Evolutionary conservation across 768 basidiomycete genomes (phyloP), one percentile per base, ranked within the genome.

Genomic region (Xerocomus spinulosus): DNA sequence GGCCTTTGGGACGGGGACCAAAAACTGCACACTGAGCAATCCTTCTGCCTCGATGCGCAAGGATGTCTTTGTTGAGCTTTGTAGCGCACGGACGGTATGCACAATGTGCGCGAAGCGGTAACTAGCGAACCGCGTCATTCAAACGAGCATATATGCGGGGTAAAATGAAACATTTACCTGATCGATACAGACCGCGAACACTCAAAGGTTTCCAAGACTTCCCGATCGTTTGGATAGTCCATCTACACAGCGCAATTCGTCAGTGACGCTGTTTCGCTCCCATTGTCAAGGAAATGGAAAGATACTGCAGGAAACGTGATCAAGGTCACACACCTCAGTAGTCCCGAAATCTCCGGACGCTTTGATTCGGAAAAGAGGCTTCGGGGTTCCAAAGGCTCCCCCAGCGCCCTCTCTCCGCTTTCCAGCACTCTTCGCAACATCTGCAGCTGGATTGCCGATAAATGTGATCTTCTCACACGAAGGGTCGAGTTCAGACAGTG

Each of bases 151-250:
- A 9, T 17, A 4, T 35, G 20, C 5, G n/a, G 15, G 5, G 14
- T 6, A 9, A 36, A 44, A 17, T 43, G 29, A 29, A 9, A 32
- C 14, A 21, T 46, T 38, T 52, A 92, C 92, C 83, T 88, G 65
- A 89, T 90, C 29, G 72, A 74, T 26, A 92, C 76, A 7, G 71
- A 68, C 29, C 74, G 71, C 10, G 66, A 71, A 63, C 94, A 97
- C 51, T 95, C 89, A 57, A 96, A 92, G 0, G 83, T 80, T 66
- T 96, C 92, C 25, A 97, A 75, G 0, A 98, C 88, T 42, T 96
- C 92, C 40, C 79, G 77, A 59, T 95, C 92, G 57, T 90, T 92
- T 3, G 92, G 92, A 53, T 94, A 98, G 68, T 99, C 94, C 83
- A 97, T 90, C 92, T 94, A 25, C 14, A 32, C n/a, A 21, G 5